Percentiles rank a stretch among this genome's conserved stretches.
Conservation (phyloP, 257 asterid genomes). For the Solanum lignicaule region DNA sequence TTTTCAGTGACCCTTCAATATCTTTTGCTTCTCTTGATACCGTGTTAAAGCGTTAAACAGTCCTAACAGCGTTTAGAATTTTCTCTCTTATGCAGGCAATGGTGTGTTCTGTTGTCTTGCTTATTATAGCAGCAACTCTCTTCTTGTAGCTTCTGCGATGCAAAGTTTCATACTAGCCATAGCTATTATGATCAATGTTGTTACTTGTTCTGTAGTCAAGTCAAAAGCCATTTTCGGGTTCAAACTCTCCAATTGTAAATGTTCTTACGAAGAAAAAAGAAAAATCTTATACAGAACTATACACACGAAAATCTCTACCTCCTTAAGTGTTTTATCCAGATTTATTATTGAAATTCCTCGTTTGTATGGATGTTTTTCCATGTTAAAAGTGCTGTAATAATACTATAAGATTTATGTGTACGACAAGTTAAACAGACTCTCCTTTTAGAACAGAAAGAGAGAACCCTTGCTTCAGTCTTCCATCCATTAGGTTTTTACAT, state of each 20-base stretch:
- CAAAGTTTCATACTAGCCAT: constrained; percentile 1
- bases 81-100: constrained; percentile 41
- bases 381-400: neutral
- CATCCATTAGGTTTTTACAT: neutral
- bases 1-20: neutral
- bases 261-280: neutral
- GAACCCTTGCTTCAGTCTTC: neutral
- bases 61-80: neutral
- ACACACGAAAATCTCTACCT: neutral
- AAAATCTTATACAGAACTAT: neutral
- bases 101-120: constrained; percentile 43
- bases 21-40: neutral
- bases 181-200: neutral
- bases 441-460: neutral
- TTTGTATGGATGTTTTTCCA: neutral
- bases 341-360: neutral
- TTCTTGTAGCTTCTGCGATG: constrained; percentile 27
- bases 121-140: constrained; percentile 32
- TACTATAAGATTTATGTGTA: neutral
- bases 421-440: neutral
- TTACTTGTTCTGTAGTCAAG: constrained; percentile 7
- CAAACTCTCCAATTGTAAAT: constrained; percentile 4
- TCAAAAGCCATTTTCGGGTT: neutral
- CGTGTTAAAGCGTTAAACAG: neutral
- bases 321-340: neutral